These are phyloP conservation scores for Dryadomyces sulphureus DNA, from an alignment of 2,329 filamentous ascomycete species.

Conservation along the genomic window DNA sequence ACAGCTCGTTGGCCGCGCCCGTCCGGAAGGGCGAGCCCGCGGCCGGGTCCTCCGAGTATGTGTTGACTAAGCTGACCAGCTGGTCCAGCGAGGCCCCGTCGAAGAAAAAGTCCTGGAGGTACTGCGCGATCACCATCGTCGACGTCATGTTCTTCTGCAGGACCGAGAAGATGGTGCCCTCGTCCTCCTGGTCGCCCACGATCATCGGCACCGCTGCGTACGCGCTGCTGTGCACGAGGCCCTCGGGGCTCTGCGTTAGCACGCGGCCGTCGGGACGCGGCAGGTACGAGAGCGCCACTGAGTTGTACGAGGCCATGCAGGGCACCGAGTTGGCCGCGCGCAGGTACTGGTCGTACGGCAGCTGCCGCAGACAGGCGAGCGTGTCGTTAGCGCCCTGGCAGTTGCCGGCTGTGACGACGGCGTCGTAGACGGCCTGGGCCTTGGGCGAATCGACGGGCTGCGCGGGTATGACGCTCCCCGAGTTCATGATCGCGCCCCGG, in stretches of 20 bases:
- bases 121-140: conserved; percentile 40
- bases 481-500: conserved; percentile 66
- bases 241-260: conserved; percentile 48
- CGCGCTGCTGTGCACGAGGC: conserved; percentile 33
- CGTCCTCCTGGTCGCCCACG: conserved; percentile 65
- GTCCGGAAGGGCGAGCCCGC: conserved; percentile 62
- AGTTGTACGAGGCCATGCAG: conserved; percentile 46
- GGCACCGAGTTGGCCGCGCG: conserved; percentile 57
- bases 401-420: conserved; percentile 43
- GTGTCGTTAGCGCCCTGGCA: conserved; percentile 43
- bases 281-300: conserved; percentile 57
- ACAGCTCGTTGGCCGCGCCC: conserved; percentile 51
- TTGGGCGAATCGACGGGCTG: conserved; percentile 51
- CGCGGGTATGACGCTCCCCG: conserved; percentile 46
- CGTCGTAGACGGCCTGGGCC: conserved; percentile 49
- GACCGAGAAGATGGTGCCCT: conserved; percentile 61
- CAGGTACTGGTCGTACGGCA: conserved; percentile 45
- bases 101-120: conserved; percentile 48
- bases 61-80: conserved; percentile 41
- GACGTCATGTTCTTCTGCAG: conserved; percentile 55
- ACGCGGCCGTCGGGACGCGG: conserved; percentile 56
- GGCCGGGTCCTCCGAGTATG: conserved; percentile 41
- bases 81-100: conserved; percentile 31
- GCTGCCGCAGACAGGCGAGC: conserved; percentile 48
- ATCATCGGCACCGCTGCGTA: conserved; percentile 35